Evolutionary conservation across 176 grass and related monocot species (phyloP).

Genomic region (Elaeis guineensis): DNA sequence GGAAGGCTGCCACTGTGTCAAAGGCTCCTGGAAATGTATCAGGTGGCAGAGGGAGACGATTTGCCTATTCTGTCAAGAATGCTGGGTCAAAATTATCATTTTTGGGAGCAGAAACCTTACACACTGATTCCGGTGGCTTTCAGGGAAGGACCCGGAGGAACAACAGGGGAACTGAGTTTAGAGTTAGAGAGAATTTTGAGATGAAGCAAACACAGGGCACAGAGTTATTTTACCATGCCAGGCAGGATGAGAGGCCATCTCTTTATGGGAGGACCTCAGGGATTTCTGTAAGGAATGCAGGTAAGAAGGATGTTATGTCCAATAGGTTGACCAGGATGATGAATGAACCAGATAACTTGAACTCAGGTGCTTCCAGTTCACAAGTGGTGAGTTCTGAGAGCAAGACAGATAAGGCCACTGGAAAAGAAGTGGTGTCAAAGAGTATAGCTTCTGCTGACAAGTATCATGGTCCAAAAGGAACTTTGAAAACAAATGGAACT

Average conservation of each 20-base stretch:
- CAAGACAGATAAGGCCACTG: conserved; percentile 28
- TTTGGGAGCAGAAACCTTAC: conserved; percentile 38
- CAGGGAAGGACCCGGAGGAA: conserved; percentile 51
- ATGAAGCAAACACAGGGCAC: conserved; percentile 36
- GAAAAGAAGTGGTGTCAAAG: conserved; percentile 26
- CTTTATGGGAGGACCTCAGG: conserved; percentile 29
- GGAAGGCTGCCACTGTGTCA: conserved; percentile 26
- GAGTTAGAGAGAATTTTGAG: conserved; percentile 57
- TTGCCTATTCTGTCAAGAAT: conserved; percentile 52
- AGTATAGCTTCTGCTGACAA: conserved; percentile 26
- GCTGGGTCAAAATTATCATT: conserved; percentile 32
- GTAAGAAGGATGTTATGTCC: conserved; percentile 34
- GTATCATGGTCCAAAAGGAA: conserved; percentile 31
- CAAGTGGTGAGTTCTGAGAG: conserved; percentile 23
- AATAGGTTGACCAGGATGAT: conserved; percentile 19
- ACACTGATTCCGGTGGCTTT: conserved; percentile 56
- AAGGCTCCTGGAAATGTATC: conserved; percentile 34
- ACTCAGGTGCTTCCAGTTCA: conserved; percentile 28
- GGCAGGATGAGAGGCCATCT: conserved; percentile 33
- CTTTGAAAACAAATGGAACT: conserved; percentile 23
- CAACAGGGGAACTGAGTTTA: conserved; percentile 65
- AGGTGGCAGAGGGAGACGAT: conserved; percentile 57
- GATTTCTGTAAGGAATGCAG: conserved; percentile 36
- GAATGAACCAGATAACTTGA: conserved; percentile 33
- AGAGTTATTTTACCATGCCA: conserved; percentile 39